Evolutionary conservation across 257 asterid genomes (phyloP).

Genomic region (Nicotiana paniculata): DNA sequence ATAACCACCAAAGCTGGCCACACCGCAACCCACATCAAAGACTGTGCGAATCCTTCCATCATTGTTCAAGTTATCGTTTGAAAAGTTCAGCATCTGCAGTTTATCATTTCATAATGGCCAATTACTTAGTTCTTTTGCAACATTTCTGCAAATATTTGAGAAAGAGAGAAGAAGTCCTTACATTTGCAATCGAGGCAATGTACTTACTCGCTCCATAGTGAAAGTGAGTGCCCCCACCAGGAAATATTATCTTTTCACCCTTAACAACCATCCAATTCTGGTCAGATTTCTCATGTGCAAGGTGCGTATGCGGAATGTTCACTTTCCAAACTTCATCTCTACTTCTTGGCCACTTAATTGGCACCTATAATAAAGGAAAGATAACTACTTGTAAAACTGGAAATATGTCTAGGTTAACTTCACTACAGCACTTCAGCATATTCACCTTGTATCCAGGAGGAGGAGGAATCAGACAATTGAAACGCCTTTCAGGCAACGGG

Average conservation of each 20-base stretch:
- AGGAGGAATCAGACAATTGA: constrained; percentile 90
- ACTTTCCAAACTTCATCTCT: constrained; percentile 93
- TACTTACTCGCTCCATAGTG: constrained; percentile 91
- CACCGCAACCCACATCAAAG: constrained; percentile 91
- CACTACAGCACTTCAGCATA: neutral
- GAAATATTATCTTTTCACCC: constrained; percentile 73
- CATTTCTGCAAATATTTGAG: constrained; percentile 17
- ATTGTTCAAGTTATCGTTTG: constrained; percentile 59
- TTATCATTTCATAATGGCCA: neutral
- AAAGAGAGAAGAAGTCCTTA: constrained; percentile 27
- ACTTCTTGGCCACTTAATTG: constrained; percentile 93
- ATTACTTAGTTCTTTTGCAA: neutral
- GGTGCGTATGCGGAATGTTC: constrained; percentile 93
- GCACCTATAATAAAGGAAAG: constrained; percentile 36
- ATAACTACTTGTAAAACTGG: neutral
- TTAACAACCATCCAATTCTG: constrained; percentile 97
- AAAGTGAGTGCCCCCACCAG: constrained; percentile 97
- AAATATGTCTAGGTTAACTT: neutral
- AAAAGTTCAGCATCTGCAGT: constrained; percentile 76
- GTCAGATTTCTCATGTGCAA: constrained; percentile 91
- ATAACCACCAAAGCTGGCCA: constrained; percentile 96
- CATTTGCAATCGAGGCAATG: constrained; percentile 83
- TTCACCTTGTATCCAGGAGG: constrained; percentile 91
- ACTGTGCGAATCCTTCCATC: constrained; percentile 75
- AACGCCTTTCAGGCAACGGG: constrained; percentile 84